A percentile compares a stretch with the other conserved stretches of the same genome.
Conservation (phyloP, 768 basidiomycete species). For the Hortiboletus campestris region DNA sequence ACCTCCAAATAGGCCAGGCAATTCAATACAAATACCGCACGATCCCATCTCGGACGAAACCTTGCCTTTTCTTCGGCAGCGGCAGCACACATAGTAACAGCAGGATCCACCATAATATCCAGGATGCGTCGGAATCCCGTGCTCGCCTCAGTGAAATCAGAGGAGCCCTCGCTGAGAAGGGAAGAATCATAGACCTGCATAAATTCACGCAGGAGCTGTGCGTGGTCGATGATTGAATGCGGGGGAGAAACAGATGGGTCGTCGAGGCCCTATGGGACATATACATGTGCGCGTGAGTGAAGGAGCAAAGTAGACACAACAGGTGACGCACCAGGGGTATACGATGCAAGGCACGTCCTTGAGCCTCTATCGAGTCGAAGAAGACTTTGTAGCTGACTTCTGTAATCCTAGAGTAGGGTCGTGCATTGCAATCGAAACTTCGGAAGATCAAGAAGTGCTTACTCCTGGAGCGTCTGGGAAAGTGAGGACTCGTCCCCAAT, state of each 20-base stretch:
- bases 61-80: constrained; percentile 66
- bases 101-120: constrained; percentile 83
- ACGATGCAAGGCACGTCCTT: constrained; percentile 64
- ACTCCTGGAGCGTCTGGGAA: constrained; percentile 80
- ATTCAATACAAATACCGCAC: constrained; percentile 80
- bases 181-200: constrained; percentile 89
- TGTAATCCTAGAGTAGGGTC: constrained; percentile 57
- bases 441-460: constrained; percentile 18
- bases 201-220: constrained; percentile 82
- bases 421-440: not conserved
- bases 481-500: constrained; percentile 83
- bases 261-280: constrained; percentile 50
- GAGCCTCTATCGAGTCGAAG: constrained; percentile 82
- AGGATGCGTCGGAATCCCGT: constrained; percentile 47
- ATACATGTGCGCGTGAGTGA: not conserved
- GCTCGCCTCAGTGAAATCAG: constrained; percentile 8
- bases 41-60: constrained; percentile 70
- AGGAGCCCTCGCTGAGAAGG: constrained; percentile 54
- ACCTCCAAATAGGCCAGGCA: constrained; percentile 84
- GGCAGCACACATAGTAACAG: constrained; percentile 67
- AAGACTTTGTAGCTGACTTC: constrained; percentile 80
- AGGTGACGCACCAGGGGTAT: constrained; percentile 48
- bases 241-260: constrained; percentile 76
- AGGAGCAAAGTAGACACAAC: not conserved
- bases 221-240: constrained; percentile 74